A percentile compares a stretch with the other conserved stretches of the same genome.
Evolutionary conservation across 2,329 filamentous ascomycete genomes (phyloP).

Genomic region (Penicillium sp.): DNA sequence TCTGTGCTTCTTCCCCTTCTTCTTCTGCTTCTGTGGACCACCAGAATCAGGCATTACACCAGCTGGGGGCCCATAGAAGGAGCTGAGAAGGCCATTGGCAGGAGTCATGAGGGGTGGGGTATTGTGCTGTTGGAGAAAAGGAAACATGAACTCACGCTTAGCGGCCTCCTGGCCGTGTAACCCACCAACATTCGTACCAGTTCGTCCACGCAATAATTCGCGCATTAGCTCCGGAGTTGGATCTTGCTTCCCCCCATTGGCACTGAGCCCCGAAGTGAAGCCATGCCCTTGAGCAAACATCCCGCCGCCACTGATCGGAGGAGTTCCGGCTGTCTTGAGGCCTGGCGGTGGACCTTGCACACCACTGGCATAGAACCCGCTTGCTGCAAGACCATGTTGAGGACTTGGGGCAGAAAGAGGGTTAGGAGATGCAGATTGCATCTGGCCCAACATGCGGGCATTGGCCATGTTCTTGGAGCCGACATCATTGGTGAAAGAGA

Average conservation of each 20-base stretch:
- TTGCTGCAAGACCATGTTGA: slow-evolving; percentile 49
- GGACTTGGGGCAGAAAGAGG: slow-evolving; percentile 39
- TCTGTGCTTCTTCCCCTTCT: slow-evolving; percentile 99
- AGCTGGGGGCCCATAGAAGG: slow-evolving; percentile 84
- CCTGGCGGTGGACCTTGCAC: slow-evolving; percentile 93
- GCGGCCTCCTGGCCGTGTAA: slow-evolving; percentile 76
- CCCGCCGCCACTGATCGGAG: slow-evolving; percentile 72
- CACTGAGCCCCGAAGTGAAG: slow-evolving; percentile 71
- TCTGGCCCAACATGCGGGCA: slow-evolving; percentile 55
- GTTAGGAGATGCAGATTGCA: slow-evolving; percentile 41
- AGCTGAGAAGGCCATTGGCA: slow-evolving; percentile 85
- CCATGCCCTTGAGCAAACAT: slow-evolving; percentile 90
- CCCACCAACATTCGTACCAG: slow-evolving; percentile 58
- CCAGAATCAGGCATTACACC: slow-evolving; percentile 84
- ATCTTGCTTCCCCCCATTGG: slow-evolving; percentile 67
- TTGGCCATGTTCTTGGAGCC: slow-evolving; percentile 55
- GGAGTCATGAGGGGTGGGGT: slow-evolving; percentile 85
- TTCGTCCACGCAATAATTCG: slow-evolving; percentile 72
- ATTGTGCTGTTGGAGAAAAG: slow-evolving; percentile 86
- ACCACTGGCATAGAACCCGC: slow-evolving; percentile 76
- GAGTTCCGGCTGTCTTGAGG: slow-evolving; percentile 90
- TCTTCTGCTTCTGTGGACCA: slow-evolving; percentile 88
- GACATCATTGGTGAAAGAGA: slow-evolving; percentile 73
- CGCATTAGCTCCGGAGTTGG: slow-evolving; percentile 72
- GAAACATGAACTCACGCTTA: slow-evolving; percentile 99